Evolutionary conservation across 2,329 filamentous ascomycete species (phyloP), one percentile per base, ranked within the genome.

Genomic region (Beauveria sp.): DNA sequence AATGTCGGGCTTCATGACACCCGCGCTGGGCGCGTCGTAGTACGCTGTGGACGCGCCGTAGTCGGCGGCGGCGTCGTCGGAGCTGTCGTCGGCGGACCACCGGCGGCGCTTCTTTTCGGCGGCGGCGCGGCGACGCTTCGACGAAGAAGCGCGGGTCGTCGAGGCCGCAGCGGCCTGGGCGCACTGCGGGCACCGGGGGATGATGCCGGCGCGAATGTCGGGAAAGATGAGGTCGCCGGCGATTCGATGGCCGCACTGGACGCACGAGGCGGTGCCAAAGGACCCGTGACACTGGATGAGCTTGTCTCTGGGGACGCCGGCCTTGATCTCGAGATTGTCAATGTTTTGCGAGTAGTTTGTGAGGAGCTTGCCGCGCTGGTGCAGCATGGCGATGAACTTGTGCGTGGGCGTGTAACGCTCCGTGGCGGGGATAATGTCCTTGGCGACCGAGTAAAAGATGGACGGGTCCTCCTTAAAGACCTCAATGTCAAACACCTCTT

Each of bases 271-370:
- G 0, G 89, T 96, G 48, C 92, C 92, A 77, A 97, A 97, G 7
- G 91, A 96, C 63, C 94, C 94, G 71, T 99, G 94, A 72, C 94
- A 97, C 75, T 99, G 93, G 30, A 99, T 88, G 20, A 97, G 82
- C 70, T 94, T 96, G 40, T 90, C 87, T 1, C 85, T 82, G 24
- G 80, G 76, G 63, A 99, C 90, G 24, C 94, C 94, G 0, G 93
- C 93, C 69, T 90, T 87, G 63, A 87, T 84, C 73, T 99, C 93
- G 56, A 97, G 86, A 68, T 97, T 97, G 78, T 99, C 94, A 70
- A 99, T 97, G 73, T 99, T 99, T 72, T 99, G 94, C 0, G 94
- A 96, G 77, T 97, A 99, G 76, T 97, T 97, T 47, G 92, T 97
- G 63, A 97, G 83, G 7, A 99, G 83, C 73, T 96, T 96, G 66